phyloP scores from a whole-genome alignment of 2,329 filamentous ascomycete species.

The Alternaria longipes region DNA sequence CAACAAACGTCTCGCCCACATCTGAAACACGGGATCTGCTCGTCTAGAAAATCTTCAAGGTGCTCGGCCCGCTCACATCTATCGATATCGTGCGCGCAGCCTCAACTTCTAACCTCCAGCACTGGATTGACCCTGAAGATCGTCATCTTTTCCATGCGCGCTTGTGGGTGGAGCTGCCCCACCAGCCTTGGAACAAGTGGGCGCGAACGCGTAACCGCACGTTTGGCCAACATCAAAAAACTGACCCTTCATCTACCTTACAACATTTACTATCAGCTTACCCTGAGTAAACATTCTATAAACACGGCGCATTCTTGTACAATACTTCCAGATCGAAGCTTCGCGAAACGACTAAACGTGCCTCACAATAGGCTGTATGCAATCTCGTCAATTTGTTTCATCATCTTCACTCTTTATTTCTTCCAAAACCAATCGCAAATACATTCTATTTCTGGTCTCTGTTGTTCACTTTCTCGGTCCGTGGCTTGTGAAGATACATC shows the following conservation, averaged over 20 bases:
- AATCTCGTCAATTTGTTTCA: neutral
- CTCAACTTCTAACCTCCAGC: neutral
- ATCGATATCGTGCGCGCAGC: conserved; percentile 2
- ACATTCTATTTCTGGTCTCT: neutral
- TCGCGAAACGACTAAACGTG: neutral
- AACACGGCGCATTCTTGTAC: neutral
- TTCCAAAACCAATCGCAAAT: neutral
- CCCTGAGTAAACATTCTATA: neutral
- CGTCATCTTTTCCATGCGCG: conserved; percentile 13
- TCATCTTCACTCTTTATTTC: neutral
- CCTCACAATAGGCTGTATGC: neutral
- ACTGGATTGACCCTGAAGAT: conserved; percentile 20
- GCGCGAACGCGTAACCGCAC: conserved; percentile 1
- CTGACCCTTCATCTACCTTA: neutral
- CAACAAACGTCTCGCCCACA: conserved; percentile 13
- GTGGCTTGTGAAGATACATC: neutral
- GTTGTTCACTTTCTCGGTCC: neutral
- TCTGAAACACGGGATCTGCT: conserved; percentile 17
- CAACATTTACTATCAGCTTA: neutral
- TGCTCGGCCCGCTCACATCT: conserved; percentile 6
- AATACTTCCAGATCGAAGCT: neutral
- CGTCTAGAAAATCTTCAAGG: conserved; percentile 4
- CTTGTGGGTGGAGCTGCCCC: conserved; percentile 3
- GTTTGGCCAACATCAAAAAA: neutral
- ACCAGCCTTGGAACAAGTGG: neutral